Percentiles rank a stretch among this genome's conserved stretches.
These are phyloP conservation scores for Stephanodiscus minutulus DNA, from an alignment of 108 stramenopile species.

Conservation along the genomic window DNA sequence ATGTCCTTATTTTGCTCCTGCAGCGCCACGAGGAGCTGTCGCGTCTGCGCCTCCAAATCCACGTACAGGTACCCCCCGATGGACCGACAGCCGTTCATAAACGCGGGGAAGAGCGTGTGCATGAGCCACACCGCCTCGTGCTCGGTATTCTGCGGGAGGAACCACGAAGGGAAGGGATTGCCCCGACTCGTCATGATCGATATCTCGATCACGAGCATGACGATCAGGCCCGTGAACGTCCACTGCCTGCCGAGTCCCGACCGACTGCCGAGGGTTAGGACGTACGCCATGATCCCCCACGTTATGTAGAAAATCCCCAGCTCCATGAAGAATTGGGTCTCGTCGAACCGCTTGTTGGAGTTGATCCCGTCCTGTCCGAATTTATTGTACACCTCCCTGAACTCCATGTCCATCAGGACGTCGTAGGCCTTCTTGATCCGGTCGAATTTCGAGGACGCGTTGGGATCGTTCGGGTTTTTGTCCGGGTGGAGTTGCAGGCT, in stretches of 20 bases:
- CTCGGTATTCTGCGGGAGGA: conserved; percentile 89
- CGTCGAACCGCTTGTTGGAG: conserved; percentile 85
- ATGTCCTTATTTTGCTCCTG: conserved; percentile 95
- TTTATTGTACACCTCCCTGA: conserved; percentile 96
- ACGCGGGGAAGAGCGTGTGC: conserved; percentile 96
- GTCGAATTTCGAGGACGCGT: conserved; percentile 92
- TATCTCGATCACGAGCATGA: conserved; percentile 93
- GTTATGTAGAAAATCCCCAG: conserved; percentile 91
- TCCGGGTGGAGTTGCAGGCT: conserved; percentile 96
- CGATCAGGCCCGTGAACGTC: conserved; percentile 93
- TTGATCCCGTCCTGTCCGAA: conserved; percentile 92
- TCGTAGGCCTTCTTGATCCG: conserved; percentile 91
- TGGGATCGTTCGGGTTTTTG: conserved; percentile 89
- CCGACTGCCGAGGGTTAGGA: conserved; percentile 92
- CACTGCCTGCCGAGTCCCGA: conserved; percentile 85
- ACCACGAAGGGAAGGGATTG: conserved; percentile 90
- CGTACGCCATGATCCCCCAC: conserved; percentile 94
- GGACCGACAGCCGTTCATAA: conserved; percentile 98
- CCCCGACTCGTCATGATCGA: conserved; percentile 83
- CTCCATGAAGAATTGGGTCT: conserved; percentile 86
- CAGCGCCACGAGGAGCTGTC: conserved; percentile 86
- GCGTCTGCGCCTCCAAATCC: conserved; percentile 90
- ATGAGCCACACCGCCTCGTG: conserved; percentile 88
- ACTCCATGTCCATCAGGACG: conserved; percentile 94
- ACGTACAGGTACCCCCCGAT: conserved; percentile 91